These are phyloP conservation scores for Blastobotrys peoriensis DNA, from an alignment of 805 yeast genomes.

Conservation along the genomic window DNA sequence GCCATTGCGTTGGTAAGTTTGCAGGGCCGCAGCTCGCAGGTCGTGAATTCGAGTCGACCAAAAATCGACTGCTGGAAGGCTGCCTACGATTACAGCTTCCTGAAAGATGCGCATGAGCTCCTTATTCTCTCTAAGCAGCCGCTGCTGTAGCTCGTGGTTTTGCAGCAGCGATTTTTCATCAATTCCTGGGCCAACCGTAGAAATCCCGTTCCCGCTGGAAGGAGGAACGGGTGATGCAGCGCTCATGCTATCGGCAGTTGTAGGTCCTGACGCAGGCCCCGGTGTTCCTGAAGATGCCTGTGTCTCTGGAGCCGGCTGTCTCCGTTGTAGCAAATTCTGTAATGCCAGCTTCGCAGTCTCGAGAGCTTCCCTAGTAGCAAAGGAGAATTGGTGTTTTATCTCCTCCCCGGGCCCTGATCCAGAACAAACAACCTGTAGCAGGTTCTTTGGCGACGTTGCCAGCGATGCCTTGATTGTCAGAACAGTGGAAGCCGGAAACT, in stretches of 20 bases:
- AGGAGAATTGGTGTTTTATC: constrained; percentile 8
- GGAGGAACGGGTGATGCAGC: constrained; percentile 9
- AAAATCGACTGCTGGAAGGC: constrained; percentile 73
- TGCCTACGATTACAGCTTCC: constrained; percentile 69
- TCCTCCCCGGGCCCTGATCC: constrained; percentile 6
- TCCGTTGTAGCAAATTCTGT: constrained; percentile 9
- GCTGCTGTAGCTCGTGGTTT: constrained; percentile 74
- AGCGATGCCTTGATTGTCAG: constrained; percentile 57
- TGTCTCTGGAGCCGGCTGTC: too few species aligned
- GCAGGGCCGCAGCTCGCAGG: constrained; percentile 78
- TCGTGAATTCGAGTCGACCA: constrained; percentile 80
- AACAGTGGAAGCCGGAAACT: constrained; percentile 2
- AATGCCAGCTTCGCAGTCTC: constrained; percentile 8
- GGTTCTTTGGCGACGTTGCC: constrained; percentile 59
- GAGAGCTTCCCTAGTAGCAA: constrained; percentile 9
- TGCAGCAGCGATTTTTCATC: constrained; percentile 55
- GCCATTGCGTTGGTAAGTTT: constrained; percentile 79
- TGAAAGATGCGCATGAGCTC: constrained; percentile 69
- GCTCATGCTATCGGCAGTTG: constrained; percentile 1
- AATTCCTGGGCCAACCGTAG: constrained; percentile 27
- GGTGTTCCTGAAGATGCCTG: constrained; percentile 4
- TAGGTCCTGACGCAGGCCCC: constrained; percentile 4
- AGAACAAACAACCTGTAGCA: constrained; percentile 46
- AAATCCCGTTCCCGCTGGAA: constrained; percentile 11
- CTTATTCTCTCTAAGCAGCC: constrained; percentile 62